Conservation (phyloP, 1,139 yeast species). For the Zhuliangozyma parablackwelliae region DNA sequence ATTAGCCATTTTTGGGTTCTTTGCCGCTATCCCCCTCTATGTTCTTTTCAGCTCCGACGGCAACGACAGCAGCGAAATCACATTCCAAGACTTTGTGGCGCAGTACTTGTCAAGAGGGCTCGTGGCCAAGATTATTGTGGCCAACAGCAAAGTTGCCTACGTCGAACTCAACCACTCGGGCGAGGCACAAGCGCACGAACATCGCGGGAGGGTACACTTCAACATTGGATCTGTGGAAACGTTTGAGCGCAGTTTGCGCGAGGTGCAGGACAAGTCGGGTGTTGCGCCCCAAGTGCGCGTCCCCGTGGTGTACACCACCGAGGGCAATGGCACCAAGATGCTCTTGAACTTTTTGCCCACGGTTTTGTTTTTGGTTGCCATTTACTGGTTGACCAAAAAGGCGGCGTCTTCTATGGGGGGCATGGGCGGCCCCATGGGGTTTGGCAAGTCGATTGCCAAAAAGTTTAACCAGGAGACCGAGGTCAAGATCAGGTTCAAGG, state of each 20-base stretch:
- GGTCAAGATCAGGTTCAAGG: conserved; percentile 80
- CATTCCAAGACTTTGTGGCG: conserved; percentile 43
- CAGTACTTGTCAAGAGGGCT: conserved; percentile 36
- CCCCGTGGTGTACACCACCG: conserved; percentile 77
- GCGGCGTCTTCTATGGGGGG: conserved; percentile 50
- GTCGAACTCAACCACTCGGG: conserved; percentile 40
- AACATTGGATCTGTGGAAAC: conserved; percentile 88
- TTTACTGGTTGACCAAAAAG: conserved; percentile 65
- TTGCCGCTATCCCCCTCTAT: conserved; percentile 20
- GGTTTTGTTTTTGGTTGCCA: conserved; percentile 75
- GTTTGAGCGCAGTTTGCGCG: conserved; percentile 81
- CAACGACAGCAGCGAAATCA: conserved; percentile 28
- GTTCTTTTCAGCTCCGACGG: conserved; percentile 13
- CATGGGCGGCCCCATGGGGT: conserved; percentile 60
- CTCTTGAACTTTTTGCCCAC: conserved; percentile 79
- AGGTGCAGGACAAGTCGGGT: conserved; percentile 64
- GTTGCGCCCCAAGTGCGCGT: conserved; percentile 63
- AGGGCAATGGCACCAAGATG: conserved; percentile 59
- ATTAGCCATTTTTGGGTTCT: conserved; percentile 26
- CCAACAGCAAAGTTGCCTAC: conserved; percentile 35
- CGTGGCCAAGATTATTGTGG: conserved; percentile 34
- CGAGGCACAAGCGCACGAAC: conserved; percentile 21
- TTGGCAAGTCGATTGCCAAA: conserved; percentile 88
- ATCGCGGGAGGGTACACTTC: conserved; percentile 37
- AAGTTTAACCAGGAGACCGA: conserved; percentile 89